Base-by-base conservation (phyloP, 257 asterid species). In the Solanum appendiculatum region DNA sequence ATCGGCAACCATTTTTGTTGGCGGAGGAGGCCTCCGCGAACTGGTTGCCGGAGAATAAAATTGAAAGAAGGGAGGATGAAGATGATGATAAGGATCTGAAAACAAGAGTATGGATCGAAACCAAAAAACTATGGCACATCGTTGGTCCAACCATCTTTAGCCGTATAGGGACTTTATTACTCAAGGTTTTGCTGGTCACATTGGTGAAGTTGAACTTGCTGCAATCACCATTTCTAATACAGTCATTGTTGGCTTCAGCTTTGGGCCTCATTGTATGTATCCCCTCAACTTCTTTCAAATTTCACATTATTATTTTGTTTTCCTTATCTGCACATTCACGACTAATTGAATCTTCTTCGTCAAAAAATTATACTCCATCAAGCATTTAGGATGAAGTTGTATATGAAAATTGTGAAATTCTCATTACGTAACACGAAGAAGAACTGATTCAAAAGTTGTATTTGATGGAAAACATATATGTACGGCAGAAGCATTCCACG, bases 121-220 rank as follows among this genome's bases (percentile, higher is more conserved):
- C 91, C 2, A 87, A 88, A 60, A 88, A 89, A 54, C 77, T 93
- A 1, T 92, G 95, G 94, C 90, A 85, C 5, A 85, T 93, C 1
- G 94, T 88, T 3, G 92, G 94, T 1, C 93, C 95, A 12, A 42
- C 93, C n/a, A 78, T 90, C 42, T 83, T 93, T 37, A 86, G 91
- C 87, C 90, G 94, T 3, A 8, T 92, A 2, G 81, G 92, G 13
- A 29, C 69, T 7, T 93, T 23, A 77, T 86, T 31, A 89, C 93
- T 37, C 96, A 92, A 72, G 89, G 91, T 1, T 89, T 88, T 60
- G 91, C 94, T 13, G 94, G 95, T 66, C 95, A 91, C 44, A 92
- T 93, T 20, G 94, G 93, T 5, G 93, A 93, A 44, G 89, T 89
- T 0, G 91, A 92, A 64, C 91, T 93, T 6, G 94, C 94, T 77